phyloP scores from a whole-genome alignment of 306 rosid genomes.

The Rubus parviflorus region DNA sequence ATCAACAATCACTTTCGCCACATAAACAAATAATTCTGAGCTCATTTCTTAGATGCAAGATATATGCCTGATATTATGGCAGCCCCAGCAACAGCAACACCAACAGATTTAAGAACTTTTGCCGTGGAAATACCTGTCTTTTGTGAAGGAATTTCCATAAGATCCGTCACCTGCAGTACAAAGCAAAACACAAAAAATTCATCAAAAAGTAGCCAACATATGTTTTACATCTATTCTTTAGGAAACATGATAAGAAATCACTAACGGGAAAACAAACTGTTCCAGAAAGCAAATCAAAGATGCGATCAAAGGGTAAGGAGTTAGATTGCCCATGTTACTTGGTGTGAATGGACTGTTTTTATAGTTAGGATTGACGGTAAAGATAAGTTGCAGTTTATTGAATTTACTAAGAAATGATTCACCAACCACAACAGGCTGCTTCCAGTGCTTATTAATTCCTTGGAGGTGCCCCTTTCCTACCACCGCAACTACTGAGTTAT shows the following conservation, averaged over 20 bases:
- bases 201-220: neutral
- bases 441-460: constrained; percentile 88
- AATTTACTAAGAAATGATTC: constrained; percentile 7
- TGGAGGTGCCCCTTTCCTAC: constrained; percentile 93
- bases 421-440: constrained; percentile 82
- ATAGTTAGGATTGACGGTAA: neutral
- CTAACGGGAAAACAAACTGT: constrained; percentile 4
- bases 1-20: neutral
- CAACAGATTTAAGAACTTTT: constrained; percentile 47
- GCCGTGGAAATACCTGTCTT: constrained; percentile 36
- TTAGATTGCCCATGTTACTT: neutral
- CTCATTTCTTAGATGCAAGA: constrained; percentile 61
- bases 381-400: neutral
- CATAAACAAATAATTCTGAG: neutral
- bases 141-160: constrained; percentile 58
- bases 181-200: neutral
- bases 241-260: constrained; percentile 1
- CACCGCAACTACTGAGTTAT: constrained; percentile 76
- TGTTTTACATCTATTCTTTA: neutral
- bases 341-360: neutral
- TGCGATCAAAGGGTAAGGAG: neutral
- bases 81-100: constrained; percentile 65
- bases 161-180: constrained; percentile 66
- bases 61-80: constrained; percentile 81
- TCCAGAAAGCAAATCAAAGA: neutral